These are phyloP conservation scores for Suillus brevipes DNA, from an alignment of 768 basidiomycete genomes.

Conservation along the genomic window DNA sequence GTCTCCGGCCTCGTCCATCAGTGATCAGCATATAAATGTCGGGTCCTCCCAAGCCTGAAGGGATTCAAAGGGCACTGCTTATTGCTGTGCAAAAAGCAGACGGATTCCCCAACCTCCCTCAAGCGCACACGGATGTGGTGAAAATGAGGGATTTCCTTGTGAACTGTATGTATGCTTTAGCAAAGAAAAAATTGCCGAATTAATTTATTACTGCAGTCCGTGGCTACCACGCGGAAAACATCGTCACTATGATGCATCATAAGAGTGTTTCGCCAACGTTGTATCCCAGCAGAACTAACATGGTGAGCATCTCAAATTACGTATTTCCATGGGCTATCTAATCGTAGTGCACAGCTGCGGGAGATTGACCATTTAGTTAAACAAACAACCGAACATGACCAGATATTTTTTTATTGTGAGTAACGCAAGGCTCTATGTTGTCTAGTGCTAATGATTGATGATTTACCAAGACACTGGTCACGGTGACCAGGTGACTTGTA, in stretches of 20 bases:
- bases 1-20: background rate
- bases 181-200: background rate
- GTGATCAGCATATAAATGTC: background rate
- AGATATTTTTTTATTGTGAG: conserved; percentile 14
- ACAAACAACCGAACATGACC: background rate
- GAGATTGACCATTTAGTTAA: conserved; percentile 9
- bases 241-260: conserved; percentile 11
- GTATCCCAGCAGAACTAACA: conserved; percentile 4
- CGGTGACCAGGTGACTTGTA: conserved; percentile 43
- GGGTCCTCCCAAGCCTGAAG: background rate
- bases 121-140: conserved; percentile 7
- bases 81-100: conserved; percentile 1
- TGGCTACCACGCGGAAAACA: conserved; percentile 4
- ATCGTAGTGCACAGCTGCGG: background rate
- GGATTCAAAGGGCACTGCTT: conserved; percentile 5
- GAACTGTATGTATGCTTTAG: background rate
- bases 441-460: background rate
- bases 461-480: conserved; percentile 48
- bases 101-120: background rate
- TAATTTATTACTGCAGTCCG: background rate
- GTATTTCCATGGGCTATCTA: background rate
- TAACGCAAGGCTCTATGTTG: background rate
- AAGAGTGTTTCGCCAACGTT: background rate
- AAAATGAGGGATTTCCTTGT: conserved; percentile 7
- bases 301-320: conserved; percentile 2